Evolutionary conservation across 1,284 basidiomycete genomes (phyloP), one percentile per base, ranked within the genome.

Genomic region (Irpex sp.): DNA sequence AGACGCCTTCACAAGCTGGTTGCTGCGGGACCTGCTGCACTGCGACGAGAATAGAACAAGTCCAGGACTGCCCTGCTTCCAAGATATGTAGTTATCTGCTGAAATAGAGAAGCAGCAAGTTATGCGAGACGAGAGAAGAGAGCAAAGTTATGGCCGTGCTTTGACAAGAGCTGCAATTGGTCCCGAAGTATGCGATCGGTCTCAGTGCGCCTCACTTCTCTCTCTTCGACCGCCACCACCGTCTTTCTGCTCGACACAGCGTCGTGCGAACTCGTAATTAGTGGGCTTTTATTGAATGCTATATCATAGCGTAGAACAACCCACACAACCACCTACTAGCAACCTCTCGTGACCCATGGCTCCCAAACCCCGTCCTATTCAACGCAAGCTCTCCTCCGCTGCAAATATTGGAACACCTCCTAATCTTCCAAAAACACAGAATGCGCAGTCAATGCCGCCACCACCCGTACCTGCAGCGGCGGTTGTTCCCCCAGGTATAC

Each of bases 391-490:
- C 8, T 69, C 71, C 5, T 47, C 65, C 3, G 61, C 68, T 6
- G 39, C 63, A 9, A 72, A 67, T 39, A 72, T 64, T 61, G 61
- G 63, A 51, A 58, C 65, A 21, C 57, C 64, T 5, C 61, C 63
- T 10, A 36, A 66, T 52, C 66, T 59, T 23, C 58, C 58, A 56
- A 69, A 69, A 61, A 61, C 68, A 62, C 52, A 47, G 2, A 58
- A 55, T 61, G 47, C 59, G 3, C 60, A 68, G 23, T 56, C 61
- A 4, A 48, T 63, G 56, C 59, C 75, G 59, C 64, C 75, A 36
- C 72, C 73, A 57, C 72, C 80, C 0, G 87, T 88, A 82, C 82
- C 81, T 5, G 87, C 87, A 14, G 85, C 87, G 0, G 84, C 85
- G 9, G 86, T 86, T 0, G 84, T 84, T 9, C 76, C 77, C 10